Evolutionary conservation across 1,139 yeast genomes (phyloP).

Genomic region (Magnusiomyces tetraspermus): DNA sequence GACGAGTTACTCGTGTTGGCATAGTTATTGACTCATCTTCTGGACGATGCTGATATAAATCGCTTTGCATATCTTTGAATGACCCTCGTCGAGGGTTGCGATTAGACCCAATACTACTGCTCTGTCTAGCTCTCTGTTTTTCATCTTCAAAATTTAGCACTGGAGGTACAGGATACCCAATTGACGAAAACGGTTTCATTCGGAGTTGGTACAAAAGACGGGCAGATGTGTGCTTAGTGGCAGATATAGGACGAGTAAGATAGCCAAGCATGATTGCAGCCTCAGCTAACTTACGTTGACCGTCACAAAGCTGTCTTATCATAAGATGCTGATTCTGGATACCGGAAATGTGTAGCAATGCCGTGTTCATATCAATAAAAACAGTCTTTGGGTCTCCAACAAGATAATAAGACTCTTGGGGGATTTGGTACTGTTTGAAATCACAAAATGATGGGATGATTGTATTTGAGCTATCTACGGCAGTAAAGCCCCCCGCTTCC

Average conservation of each 20-base stretch:
- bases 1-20: neutral
- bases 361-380: neutral
- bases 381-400: constrained; percentile 2
- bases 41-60: neutral
- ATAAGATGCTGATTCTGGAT: constrained; percentile 1
- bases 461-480: neutral
- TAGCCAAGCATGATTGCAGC: constrained; percentile 33
- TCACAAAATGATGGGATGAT: neutral
- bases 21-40: neutral
- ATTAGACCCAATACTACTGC: too few relatives aligned
- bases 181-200: constrained; percentile 73
- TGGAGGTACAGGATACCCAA: constrained; percentile 57
- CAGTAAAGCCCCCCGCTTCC: neutral
- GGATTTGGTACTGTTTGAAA: neutral
- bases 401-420: neutral
- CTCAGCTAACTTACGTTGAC: constrained; percentile 35
- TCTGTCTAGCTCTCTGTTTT: neutral
- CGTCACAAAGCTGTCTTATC: constrained; percentile 29
- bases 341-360: neutral
- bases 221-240: constrained; percentile 37
- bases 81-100: too few relatives aligned
- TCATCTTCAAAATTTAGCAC: neutral
- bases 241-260: constrained; percentile 21
- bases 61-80: neutral
- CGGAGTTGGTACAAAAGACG: constrained; percentile 55